These are phyloP conservation scores for Austroboletus festivus DNA, from an alignment of 768 basidiomycete genomes.

Conservation along the genomic window DNA sequence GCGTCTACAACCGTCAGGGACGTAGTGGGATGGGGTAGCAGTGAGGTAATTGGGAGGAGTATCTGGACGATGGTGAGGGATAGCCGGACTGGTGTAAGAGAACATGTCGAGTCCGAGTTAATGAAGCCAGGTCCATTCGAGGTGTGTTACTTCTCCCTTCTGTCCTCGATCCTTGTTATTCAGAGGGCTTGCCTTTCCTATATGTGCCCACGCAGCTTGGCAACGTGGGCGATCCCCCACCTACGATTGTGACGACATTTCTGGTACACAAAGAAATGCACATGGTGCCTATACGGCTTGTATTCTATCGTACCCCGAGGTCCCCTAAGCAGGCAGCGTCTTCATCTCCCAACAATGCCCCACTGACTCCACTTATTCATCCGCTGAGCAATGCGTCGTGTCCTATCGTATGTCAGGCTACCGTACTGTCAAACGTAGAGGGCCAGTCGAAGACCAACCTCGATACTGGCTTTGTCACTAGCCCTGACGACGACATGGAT, in stretches of 20 bases:
- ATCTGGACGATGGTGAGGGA: slow-evolving; percentile 39
- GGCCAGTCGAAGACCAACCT: background rate
- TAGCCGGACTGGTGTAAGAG: slow-evolving; percentile 12
- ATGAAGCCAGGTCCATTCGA: slow-evolving; percentile 17
- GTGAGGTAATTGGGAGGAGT: slow-evolving; percentile 50
- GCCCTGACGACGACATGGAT: background rate
- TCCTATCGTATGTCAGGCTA: slow-evolving; percentile 32
- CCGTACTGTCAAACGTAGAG: slow-evolving; percentile 11
- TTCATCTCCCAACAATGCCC: background rate
- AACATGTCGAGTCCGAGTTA: slow-evolving; percentile 28
- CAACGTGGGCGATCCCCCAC: slow-evolving; percentile 13
- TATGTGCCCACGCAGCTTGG: background rate
- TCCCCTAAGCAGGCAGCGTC: background rate
- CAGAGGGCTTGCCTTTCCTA: background rate
- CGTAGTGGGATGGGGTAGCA: slow-evolving; percentile 60
- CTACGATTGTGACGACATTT: slow-evolving; percentile 23
- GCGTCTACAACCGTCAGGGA: slow-evolving; percentile 51
- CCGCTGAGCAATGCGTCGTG: slow-evolving; percentile 17
- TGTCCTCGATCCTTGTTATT: background rate
- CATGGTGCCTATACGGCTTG: slow-evolving; percentile 29
- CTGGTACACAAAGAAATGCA: slow-evolving; percentile 40
- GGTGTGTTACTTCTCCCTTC: slow-evolving; percentile 11
- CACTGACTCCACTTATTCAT: slow-evolving; percentile 12
- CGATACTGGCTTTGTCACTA: background rate
- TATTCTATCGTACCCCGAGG: slow-evolving; percentile 37